Conservation (phyloP, 1,284 basidiomycete species). For the Sporisorium reilianum region DNA sequence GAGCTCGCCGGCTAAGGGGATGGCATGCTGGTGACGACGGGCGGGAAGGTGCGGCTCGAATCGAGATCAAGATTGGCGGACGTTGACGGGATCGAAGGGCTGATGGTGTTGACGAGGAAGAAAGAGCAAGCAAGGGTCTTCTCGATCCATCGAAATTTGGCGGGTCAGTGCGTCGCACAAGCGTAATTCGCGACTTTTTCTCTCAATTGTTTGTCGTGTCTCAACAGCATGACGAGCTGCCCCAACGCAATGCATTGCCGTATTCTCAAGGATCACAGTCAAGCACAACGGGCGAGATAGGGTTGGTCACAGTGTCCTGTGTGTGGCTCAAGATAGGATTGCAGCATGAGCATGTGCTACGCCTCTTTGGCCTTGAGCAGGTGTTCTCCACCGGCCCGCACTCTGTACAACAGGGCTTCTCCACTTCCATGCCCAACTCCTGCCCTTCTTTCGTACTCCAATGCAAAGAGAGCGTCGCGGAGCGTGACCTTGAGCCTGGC, state of each 20-base stretch:
- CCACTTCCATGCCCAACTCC: conserved; percentile 45
- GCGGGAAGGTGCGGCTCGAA: neutral
- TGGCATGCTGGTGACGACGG: conserved; percentile 12
- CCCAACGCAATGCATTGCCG: too few relatives aligned
- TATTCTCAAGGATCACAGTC: too few relatives aligned
- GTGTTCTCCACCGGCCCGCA: conserved; percentile 27
- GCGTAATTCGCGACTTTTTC: conserved; percentile 4
- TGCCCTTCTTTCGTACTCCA: conserved; percentile 55
- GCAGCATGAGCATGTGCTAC: conserved; percentile 1
- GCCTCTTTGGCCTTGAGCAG: conserved; percentile 21
- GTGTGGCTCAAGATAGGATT: neutral
- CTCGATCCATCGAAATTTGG: conserved; percentile 18
- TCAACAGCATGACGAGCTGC: neutral
- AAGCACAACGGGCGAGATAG: neutral
- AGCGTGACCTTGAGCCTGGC: conserved; percentile 59
- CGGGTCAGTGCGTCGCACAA: conserved; percentile 26
- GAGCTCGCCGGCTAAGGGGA: neutral
- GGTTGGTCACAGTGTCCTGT: neutral
- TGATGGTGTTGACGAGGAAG: neutral
- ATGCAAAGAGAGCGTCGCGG: conserved; percentile 63
- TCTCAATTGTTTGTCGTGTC: neutral
- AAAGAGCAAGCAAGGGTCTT: conserved; percentile 5
- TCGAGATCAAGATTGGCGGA: neutral
- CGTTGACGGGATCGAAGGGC: neutral
- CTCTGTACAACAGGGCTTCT: conserved; percentile 38